Base-by-base conservation (phyloP, 2,329 filamentous ascomycete species). In the Apiospora koreana region DNA sequence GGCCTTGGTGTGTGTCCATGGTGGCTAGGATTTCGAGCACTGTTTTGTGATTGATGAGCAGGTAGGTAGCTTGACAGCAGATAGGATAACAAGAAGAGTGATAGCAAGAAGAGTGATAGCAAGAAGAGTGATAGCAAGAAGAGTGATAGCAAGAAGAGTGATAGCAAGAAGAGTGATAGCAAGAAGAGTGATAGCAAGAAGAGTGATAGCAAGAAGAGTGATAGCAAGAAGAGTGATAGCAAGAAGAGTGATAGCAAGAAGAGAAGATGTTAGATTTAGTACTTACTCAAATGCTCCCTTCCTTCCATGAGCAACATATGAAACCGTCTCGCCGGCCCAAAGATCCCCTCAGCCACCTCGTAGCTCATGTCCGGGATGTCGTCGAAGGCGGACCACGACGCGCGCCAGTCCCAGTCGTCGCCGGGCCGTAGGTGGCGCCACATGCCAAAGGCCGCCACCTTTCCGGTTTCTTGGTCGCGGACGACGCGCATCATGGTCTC, bases 21-120 rank as follows among this genome's bases (percentile, higher is more conserved):
- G 70, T 73, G 18, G 65, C 71, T 16, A 74, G 23, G 0, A 46
- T 38, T 21, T 74, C 72, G 28, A 74, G 69, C n/a, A 69, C 73
- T 74, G 21, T 68, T 9, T 5, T 1, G 12, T n/a, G n/a, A n/a
- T n/a, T n/a, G n/a, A n/a, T n/a, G n/a, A n/a, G n/a, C n/a, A n/a
- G n/a, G n/a, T n/a, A n/a, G n/a, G n/a, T n/a, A n/a, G n/a, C n/a
- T n/a, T n/a, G n/a, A n/a, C n/a, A n/a, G n/a, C n/a, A n/a, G n/a
- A n/a, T n/a, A n/a, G n/a, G n/a, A n/a, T n/a, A n/a, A n/a, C n/a
- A n/a, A n/a, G n/a, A n/a, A n/a, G n/a, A n/a, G n/a, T n/a, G n/a
- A n/a, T n/a, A n/a, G n/a, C n/a, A n/a, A n/a, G n/a, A n/a, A n/a
- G n/a, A n/a, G n/a, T n/a, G n/a, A n/a, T n/a, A n/a, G n/a, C n/a